phyloP scores from a whole-genome alignment of 148 eudicot species.

The Camellia lanceoleosa region DNA sequence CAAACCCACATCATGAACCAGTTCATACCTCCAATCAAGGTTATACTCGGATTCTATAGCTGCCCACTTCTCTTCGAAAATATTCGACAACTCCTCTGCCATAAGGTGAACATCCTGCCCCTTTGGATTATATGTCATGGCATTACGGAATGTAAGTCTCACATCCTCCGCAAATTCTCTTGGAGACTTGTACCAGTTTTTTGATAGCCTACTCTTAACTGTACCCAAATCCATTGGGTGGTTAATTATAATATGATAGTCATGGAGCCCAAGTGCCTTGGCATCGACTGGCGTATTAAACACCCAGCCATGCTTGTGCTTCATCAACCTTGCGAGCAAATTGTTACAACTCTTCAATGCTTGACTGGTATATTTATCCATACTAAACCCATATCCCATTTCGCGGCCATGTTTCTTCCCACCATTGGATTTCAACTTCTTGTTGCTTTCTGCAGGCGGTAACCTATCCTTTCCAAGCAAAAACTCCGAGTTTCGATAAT shows the following conservation, averaged over 20 bases:
- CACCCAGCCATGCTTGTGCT: slow-evolving; percentile 37
- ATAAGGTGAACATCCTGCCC: slow-evolving; percentile 31
- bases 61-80: slow-evolving; percentile 32
- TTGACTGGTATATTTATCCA: slow-evolving; percentile 46
- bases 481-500: slow-evolving; percentile 67
- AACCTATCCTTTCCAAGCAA: slow-evolving; percentile 71
- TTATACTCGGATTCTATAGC: slow-evolving; percentile 22
- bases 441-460: slow-evolving; percentile 66
- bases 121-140: slow-evolving; percentile 37
- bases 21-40: slow-evolving; percentile 33
- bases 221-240: slow-evolving; percentile 45
- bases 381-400: slow-evolving; percentile 34
- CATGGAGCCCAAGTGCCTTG: slow-evolving; percentile 27
- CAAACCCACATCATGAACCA: slow-evolving; percentile 50
- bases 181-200: slow-evolving; percentile 31
- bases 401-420: slow-evolving; percentile 43
- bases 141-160: slow-evolving; percentile 33
- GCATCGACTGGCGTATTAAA: slow-evolving; percentile 38
- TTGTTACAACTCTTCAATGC: slow-evolving; percentile 37
- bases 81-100: slow-evolving; percentile 28
- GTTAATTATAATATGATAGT: slow-evolving; percentile 30
- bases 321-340: slow-evolving; percentile 31
- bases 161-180: slow-evolving; percentile 34
- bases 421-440: slow-evolving; percentile 45
- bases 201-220: slow-evolving; percentile 23